Base-by-base conservation (phyloP, 306 rosid genomes). In the Spatholobus suberectus region DNA sequence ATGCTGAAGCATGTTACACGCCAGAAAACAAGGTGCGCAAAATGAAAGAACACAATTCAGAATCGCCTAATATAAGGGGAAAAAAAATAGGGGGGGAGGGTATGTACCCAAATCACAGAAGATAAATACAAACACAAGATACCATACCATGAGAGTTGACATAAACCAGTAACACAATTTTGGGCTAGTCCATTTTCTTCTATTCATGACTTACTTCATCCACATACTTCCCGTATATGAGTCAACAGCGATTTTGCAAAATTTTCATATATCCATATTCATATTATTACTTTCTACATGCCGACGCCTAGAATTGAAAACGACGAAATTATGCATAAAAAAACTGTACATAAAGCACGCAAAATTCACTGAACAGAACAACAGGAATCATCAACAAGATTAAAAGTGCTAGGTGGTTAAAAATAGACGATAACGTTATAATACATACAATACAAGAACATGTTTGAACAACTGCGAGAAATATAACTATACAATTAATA, bases 1-100 rank as follows among this genome's bases (percentile, higher is more conserved):
- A 61, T 44, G 34, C 24, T 20, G 75, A 32, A 47, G 82, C n/a
- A n/a, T n/a, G 68, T 38, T 40, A 66, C 54, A 68, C 68, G 76
- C 77, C 70, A 40, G 21, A 11, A 69, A 24, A 49, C 24, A 9
- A 37, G 76, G 27, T n/a, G 58, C 15, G 23, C 52, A 65, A 32
- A 69, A 57, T 1, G 44, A 70, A 55, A 14, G 24, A 80, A 70
- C 18, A 27, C 11, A 43, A 27, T 20, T 54, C 21, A n/a, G 13
- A 78, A 27, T 44, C 21, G 10, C 72, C 81, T 29, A 20, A 11
- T 44, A 17, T 61, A 46, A 5, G n/a, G n/a, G n/a, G n/a, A 12
- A n/a, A 17, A 23, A 55, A 18, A 20, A 20, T 4, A 11, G 2
- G 1, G 26, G 51, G 44, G 26, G 4, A 54, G 76, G 18, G 51